Evolutionary conservation across 164 flowering plant genomes (phyloP), one percentile per base, ranked within the genome.

Genomic region (Buxus sempervirens): DNA sequence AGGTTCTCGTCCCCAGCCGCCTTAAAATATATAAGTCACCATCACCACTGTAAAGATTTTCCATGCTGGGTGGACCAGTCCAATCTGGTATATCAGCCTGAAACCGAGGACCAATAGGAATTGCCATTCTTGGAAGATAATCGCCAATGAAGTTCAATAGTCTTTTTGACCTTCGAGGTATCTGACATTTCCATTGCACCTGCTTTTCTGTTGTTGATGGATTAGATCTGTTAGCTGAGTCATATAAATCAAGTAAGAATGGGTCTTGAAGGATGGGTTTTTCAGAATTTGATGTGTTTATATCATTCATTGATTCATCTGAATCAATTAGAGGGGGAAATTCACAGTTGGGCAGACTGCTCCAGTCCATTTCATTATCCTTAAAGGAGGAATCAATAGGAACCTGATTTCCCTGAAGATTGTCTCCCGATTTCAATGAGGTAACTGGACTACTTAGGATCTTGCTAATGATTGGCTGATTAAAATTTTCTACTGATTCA

Each of bases 31-130:
- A 72, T 16, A 59, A 64, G 61, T 65, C 64, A 41, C 68, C 41
- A 6, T 71, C 55, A 10, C 53, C 38, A 48, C 36, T 4, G 6
- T 36, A n/a, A n/a, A 21, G 24, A 61, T 41, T 54, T 3, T 41
- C 62, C 2, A 20, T 69, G 36, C 24, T 65, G 13, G 41, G 22
- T 58, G 70, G 58, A 19, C 74, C 72, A 22, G 19, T 68, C 76
- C 81, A 81, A 1, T 75, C 78, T 19, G 85, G 83, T 24, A 85
- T 15, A 48, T 81, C 75, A n/a, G 70, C 88, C 65, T 85, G 88
- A 66, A 85, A 85, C 4, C 69, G 72, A 1, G 75, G 71, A 26
- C 83, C 88, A 49, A 82, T 66, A 22, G 85, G 85, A 65, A 84
- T 65, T 62, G 70, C 70, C 21, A 63, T 6, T 56, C 66, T 77